Conservation (phyloP, 345 rosid genomes). For the Brassica cretica region DNA sequence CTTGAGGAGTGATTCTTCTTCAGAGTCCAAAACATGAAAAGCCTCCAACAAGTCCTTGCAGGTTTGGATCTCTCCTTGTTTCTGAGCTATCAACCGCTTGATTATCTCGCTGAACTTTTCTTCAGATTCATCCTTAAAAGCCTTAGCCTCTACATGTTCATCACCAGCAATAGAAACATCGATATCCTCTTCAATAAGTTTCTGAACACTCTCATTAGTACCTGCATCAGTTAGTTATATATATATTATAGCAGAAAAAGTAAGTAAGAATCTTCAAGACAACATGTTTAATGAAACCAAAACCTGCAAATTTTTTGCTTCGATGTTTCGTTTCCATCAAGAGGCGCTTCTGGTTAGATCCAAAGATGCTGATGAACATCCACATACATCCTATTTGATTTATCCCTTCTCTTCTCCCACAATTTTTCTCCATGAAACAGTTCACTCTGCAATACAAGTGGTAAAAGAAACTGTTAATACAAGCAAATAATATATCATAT, state of each 20-base stretch:
- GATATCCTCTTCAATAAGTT: constrained; percentile 68
- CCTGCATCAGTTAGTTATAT: constrained; percentile 18
- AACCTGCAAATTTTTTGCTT: constrained; percentile 32
- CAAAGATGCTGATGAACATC: constrained; percentile 38
- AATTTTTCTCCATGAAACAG: constrained; percentile 29
- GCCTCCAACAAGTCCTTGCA: constrained; percentile 73
- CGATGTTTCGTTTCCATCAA: constrained; percentile 28
- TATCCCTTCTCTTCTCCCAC: constrained; percentile 32
- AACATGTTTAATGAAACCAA: background rate
- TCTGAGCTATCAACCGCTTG: constrained; percentile 61
- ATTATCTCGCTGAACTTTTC: constrained; percentile 66
- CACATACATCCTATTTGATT: constrained; percentile 35
- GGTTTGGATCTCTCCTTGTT: constrained; percentile 49
- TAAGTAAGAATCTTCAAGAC: constrained; percentile 4
- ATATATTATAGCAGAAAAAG: background rate
- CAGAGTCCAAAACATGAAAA: constrained; percentile 65
- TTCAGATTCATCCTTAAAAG: constrained; percentile 48
- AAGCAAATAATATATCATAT: constrained; percentile 35
- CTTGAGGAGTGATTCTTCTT: constrained; percentile 61
- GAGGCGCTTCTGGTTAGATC: constrained; percentile 38
- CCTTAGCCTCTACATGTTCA: constrained; percentile 37
- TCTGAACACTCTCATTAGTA: constrained; percentile 54
- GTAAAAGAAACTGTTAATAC: constrained; percentile 31
- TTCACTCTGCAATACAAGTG: constrained; percentile 24
- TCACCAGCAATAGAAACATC: constrained; percentile 34